Evolutionary conservation across 441 rosid genomes (phyloP), one percentile per base, ranked within the genome.

Genomic region (Erodium texanum): DNA sequence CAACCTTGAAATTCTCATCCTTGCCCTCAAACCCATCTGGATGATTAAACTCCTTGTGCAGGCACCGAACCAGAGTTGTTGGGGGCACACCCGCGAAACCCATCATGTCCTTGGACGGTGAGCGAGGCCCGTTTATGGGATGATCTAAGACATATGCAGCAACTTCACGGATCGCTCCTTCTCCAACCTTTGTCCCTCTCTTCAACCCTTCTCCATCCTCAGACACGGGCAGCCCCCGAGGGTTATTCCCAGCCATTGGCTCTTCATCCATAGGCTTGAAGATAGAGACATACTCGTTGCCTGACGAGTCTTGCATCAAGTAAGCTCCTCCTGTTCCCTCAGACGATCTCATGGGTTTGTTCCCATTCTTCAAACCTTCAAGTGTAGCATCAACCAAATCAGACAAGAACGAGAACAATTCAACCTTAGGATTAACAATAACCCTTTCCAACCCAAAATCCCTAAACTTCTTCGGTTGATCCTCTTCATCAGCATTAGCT

Each of bases 31-130:
- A 87, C 7, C 92, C 97, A 27, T 81, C 71, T 0, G 94, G 87
- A 77, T 90, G 75, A 65, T 90, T 84, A 66, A 90, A 89, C 48
- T 77, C 88, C 74, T 81, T 78, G 71, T 93, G 90, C 79, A 83
- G 78, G 80, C 97, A 89, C 56, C 67, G 84, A 50, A 86, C 89
- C 85, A 93, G 78, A 24, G 79, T 27, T 0, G 98, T 93, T 9
- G 97, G 97, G 9, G 97, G 97, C n/a, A 93, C 89, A 22, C 97
- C 96, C 4, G 95, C 89, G 72, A 90, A 93, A 5, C 97, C 98
- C 83, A 77, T 80, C 48, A 79, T 80, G 64, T 85, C 83, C 50
- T 82, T 82, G 0, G 79, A 77, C 8, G 77, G 62, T 4, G 72
- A 70, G 24, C 87, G 81, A 1, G 77, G 81, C 7, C 97, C 97